Percentiles rank a stretch among this genome's conserved stretches.
phyloP scores from a whole-genome alignment of 371 early-diverging fungal genomes.

The Mucor sp. region DNA sequence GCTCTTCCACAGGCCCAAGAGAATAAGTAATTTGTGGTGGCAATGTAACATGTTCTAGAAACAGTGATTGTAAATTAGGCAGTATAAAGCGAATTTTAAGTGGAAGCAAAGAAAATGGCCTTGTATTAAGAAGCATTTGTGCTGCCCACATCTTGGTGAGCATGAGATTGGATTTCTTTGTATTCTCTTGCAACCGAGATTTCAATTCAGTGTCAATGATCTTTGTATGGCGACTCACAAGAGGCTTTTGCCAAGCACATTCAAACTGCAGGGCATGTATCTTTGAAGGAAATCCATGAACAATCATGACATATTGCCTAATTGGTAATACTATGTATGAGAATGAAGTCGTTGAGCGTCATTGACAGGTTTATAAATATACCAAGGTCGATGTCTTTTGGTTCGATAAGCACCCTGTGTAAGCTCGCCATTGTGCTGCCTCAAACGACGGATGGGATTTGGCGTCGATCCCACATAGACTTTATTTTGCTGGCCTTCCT shows the following conservation, averaged over 20 bases:
- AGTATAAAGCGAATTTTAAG: constrained; percentile 22
- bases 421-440: constrained; percentile 33
- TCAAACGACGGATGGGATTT: constrained; percentile 18
- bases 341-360: not conserved
- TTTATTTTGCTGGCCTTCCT: constrained; percentile 22
- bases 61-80: constrained; percentile 12
- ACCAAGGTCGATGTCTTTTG: constrained; percentile 25
- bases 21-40: constrained; percentile 18
- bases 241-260: constrained; percentile 32
- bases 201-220: not conserved
- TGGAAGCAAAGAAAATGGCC: constrained; percentile 20
- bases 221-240: constrained; percentile 23
- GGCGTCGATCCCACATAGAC: constrained; percentile 32
- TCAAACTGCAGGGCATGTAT: constrained; percentile 27
- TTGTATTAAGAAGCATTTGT: constrained; percentile 20
- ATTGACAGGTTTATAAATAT: not conserved
- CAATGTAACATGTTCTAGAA: constrained; percentile 8
- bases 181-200: not conserved
- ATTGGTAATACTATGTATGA: not conserved
- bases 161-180: constrained; percentile 5
- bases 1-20: constrained; percentile 12
- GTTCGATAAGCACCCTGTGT: constrained; percentile 30
- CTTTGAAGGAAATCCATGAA: constrained; percentile 26
- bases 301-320: constrained; percentile 28
- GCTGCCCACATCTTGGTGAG: constrained; percentile 26